Evolutionary conservation across 192 early-diverging fungal species (phyloP), one percentile per base, ranked within the genome.

Genomic region (Rhizophagus sp.): DNA sequence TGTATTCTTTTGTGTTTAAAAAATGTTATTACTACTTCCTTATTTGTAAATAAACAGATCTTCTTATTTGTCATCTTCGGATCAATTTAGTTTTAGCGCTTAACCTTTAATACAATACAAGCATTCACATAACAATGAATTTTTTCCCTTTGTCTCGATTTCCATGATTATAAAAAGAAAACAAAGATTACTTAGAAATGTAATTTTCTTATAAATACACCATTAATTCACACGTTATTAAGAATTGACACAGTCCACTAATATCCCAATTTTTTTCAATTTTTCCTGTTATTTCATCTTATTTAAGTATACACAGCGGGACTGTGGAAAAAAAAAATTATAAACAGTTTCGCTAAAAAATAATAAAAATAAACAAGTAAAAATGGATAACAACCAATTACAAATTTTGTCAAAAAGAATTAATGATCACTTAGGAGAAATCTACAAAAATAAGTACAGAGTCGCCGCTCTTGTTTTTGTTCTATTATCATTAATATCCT

Each of bases 301-400:
- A 36, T 36, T 4, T 36, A 39, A 70, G 27, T 8, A 44, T 17
- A 71, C 72, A 73, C 72, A 73, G 72, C 72, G 47, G 72, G 72
- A 73, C 72, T 73, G 72, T 73, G 72, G 24, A 73, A 15, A 41
- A 41, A n/a, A 61, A 34, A 76, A 22, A 64, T 9, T 36, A 30
- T 30, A 22, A 65, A 10, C 44, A 47, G 44, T 47, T 47, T 47
- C 44, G 44, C n/a, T 5, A 65, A 65, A 47, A 41, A 22, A 34
- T 2, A 44, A 30, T 13, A 17, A 62, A n/a, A 22, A 34, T 65
- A 24, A 3, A 24, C 27, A 34, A 57, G 19, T 44, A n/a, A 47
- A 22, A 76, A 76, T 62, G 22, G 12, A 25, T 41, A 52, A 33
- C 19, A 12, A 27, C 11, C 24, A 22, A 52, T 15, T 50, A 24